Percentiles rank a stretch among this genome's conserved stretches.
Evolutionary conservation across 345 rosid species (phyloP).

Genomic region (Ailanthus altissimus): DNA sequence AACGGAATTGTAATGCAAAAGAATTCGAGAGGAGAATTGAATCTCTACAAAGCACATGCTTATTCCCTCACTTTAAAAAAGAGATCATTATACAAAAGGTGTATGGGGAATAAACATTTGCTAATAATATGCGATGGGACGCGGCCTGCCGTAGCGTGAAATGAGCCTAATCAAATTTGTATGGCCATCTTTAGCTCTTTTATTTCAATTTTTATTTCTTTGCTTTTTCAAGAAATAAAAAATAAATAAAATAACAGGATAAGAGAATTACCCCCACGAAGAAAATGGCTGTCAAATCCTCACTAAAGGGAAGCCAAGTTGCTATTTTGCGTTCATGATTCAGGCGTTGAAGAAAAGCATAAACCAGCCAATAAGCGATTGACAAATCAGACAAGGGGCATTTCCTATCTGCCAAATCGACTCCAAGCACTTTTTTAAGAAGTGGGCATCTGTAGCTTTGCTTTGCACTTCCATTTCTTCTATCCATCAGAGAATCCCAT

Average conservation of each 20-base stretch:
- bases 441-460: constrained; percentile 41
- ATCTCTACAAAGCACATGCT: constrained; percentile 7
- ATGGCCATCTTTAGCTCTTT: background rate
- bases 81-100: background rate
- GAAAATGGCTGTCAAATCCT: constrained; percentile 27
- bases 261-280: background rate
- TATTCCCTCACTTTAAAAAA: constrained; percentile 15
- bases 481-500: constrained; percentile 34
- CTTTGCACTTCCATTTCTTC: constrained; percentile 32
- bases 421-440: constrained; percentile 21
- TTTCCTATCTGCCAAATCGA: constrained; percentile 26
- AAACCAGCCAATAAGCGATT: constrained; percentile 20
- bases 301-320: constrained; percentile 3
- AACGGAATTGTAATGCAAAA: background rate
- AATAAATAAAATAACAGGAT: background rate
- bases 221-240: background rate
- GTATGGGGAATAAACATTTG: background rate
- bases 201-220: background rate
- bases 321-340: constrained; percentile 11
- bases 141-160: constrained; percentile 32
- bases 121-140: constrained; percentile 6
- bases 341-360: constrained; percentile 5
- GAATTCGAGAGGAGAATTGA: background rate
- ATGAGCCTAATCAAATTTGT: background rate
- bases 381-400: constrained; percentile 25